These are phyloP conservation scores for Aspergillus alliaceus DNA, from an alignment of 2,329 filamentous ascomycete species.

Conservation along the genomic window DNA sequence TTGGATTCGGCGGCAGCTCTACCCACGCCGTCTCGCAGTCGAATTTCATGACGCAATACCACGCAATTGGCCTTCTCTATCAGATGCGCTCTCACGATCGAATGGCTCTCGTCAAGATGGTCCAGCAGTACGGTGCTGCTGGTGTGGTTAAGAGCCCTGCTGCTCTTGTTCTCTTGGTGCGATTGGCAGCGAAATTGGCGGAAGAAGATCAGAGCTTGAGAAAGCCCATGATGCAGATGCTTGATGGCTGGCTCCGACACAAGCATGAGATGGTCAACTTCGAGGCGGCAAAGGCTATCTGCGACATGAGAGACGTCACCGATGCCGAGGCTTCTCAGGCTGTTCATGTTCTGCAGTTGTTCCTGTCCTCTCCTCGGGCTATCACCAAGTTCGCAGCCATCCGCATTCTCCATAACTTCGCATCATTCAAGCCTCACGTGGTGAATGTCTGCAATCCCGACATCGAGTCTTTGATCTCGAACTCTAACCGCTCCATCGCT, in stretches of 20 bases:
- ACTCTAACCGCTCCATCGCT: constrained; percentile 94
- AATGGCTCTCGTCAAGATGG: constrained; percentile 99
- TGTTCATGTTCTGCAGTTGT: constrained; percentile 92
- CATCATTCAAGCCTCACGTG: constrained; percentile 90
- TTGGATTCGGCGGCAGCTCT: constrained; percentile 83
- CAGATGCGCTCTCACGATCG: constrained; percentile 97
- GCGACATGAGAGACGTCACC: constrained; percentile 88
- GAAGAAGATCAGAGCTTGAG: constrained; percentile 87
- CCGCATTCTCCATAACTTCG: constrained; percentile 92
- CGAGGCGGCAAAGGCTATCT: constrained; percentile 96
- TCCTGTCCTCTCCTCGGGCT: constrained; percentile 90
- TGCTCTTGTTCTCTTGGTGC: constrained; percentile 86
- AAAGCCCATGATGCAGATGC: constrained; percentile 94
- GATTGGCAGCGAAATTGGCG: constrained; percentile 87
- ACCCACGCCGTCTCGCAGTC: constrained; percentile 74
- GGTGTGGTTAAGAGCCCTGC: constrained; percentile 94
- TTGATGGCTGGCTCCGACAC: constrained; percentile 94
- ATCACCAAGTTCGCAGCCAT: constrained; percentile 98
- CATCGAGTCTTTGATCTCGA: constrained; percentile 94
- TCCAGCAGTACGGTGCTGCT: constrained; percentile 93
- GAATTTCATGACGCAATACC: constrained; percentile 97
- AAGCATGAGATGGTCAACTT: constrained; percentile 99
- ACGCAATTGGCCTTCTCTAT: constrained; percentile 94
- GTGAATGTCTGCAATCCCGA: constrained; percentile 95
- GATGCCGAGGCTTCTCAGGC: constrained; percentile 89